phyloP scores from a whole-genome alignment of 768 basidiomycete species.

The Mycena alexandri region DNA sequence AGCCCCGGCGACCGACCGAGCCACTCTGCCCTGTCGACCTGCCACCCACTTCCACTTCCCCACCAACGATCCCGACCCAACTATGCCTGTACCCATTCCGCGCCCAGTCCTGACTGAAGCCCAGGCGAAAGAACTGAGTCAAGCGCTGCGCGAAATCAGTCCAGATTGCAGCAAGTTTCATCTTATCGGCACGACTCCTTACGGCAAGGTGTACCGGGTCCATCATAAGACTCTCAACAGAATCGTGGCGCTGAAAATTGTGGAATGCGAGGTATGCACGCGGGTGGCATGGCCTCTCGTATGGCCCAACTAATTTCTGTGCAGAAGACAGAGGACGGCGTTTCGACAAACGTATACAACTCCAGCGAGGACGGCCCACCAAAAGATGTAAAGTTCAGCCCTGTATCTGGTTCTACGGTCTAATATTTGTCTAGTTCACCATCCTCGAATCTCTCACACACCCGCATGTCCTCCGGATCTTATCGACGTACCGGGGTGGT shows the following conservation, averaged over 20 bases:
- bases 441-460: slow-evolving; percentile 7
- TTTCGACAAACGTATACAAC: background rate
- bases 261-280: background rate
- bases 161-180: slow-evolving; percentile 7
- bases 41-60: too few relatives aligned
- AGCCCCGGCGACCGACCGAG: too few relatives aligned
- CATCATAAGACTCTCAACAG: background rate
- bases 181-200: background rate
- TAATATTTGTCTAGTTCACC: background rate
- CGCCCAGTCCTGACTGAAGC: background rate
- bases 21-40: too few relatives aligned
- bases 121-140: background rate
- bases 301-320: too few relatives aligned
- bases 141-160: background rate
- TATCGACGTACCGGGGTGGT: slow-evolving; percentile 10
- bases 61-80: too few relatives aligned
- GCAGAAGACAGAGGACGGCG: background rate
- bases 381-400: background rate
- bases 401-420: background rate
- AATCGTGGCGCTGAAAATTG: slow-evolving; percentile 10
- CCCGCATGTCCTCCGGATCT: slow-evolving; percentile 21
- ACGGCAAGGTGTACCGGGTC: slow-evolving; percentile 2
- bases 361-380: background rate
- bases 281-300: background rate
- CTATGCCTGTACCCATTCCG: too few relatives aligned